Percentiles rank a stretch among this genome's conserved stretches.
phyloP scores from a whole-genome alignment of 306 rosid species.

The Bauhinia variegata region DNA sequence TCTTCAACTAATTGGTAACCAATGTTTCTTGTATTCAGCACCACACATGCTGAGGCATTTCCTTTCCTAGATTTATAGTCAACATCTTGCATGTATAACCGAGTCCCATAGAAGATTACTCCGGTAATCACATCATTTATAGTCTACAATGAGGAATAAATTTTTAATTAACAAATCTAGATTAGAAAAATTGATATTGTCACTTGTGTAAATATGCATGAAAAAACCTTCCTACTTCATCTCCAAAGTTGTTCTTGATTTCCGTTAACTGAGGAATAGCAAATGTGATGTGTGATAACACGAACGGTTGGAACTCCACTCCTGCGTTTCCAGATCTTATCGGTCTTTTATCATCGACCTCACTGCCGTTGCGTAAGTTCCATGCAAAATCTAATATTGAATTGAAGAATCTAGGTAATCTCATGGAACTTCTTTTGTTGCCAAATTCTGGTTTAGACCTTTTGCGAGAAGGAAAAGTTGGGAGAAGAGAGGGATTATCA shows the following conservation, averaged over 20 bases:
- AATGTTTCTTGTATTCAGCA: slow-evolving; percentile 37
- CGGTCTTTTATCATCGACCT: slow-evolving; percentile 42
- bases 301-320: slow-evolving; percentile 17
- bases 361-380: slow-evolving; percentile 10
- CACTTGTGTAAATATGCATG: no score
- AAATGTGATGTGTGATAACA: slow-evolving; percentile 15
- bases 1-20: slow-evolving; percentile 31
- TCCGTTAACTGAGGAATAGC: slow-evolving; percentile 36
- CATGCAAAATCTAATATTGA: slow-evolving; percentile 21
- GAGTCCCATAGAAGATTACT: slow-evolving; percentile 23
- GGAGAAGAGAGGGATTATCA: slow-evolving; percentile 35
- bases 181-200: neutral
- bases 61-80: slow-evolving; percentile 24
- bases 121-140: slow-evolving; percentile 37
- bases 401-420: neutral
- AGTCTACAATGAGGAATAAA: slow-evolving; percentile 12
- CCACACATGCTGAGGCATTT: slow-evolving; percentile 30
- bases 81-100: slow-evolving; percentile 38
- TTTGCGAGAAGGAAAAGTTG: slow-evolving; percentile 34
- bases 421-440: neutral
- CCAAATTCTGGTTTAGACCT: neutral
- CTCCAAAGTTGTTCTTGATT: slow-evolving; percentile 41
- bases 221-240: slow-evolving; percentile 20
- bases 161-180: no score
- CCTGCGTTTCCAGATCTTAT: slow-evolving; percentile 34